Conservation (phyloP, 2,329 filamentous ascomycete genomes). For the Cyclaneusma minus region DNA sequence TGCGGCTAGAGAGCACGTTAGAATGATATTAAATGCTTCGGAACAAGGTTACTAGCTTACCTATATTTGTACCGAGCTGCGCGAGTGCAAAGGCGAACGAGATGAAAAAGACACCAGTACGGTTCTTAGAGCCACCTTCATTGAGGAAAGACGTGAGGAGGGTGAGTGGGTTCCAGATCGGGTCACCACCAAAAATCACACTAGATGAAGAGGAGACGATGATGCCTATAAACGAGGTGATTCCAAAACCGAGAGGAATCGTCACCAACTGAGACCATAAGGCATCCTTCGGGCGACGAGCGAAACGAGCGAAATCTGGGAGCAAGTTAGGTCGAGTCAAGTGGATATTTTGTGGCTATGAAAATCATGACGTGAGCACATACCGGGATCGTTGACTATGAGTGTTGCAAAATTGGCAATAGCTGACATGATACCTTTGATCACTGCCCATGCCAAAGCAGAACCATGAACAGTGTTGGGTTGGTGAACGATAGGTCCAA, state of each 20-base stretch:
- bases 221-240: conserved; percentile 77
- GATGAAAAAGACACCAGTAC: conserved; percentile 65
- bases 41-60: too few species aligned
- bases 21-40: too few species aligned
- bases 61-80: conserved; percentile 78
- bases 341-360: conserved; percentile 1
- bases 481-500: conserved; percentile 70
- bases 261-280: conserved; percentile 67
- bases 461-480: conserved; percentile 46
- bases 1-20: too few species aligned
- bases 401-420: conserved; percentile 86
- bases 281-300: conserved; percentile 58
- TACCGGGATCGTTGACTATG: conserved; percentile 42
- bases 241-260: conserved; percentile 54
- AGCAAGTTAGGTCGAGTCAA: conserved; percentile 17
- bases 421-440: conserved; percentile 75
- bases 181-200: conserved; percentile 44
- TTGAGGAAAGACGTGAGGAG: conserved; percentile 53
- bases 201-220: conserved; percentile 59
- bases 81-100: conserved; percentile 57
- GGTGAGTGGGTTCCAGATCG: conserved; percentile 60
- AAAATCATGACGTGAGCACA: too few species aligned
- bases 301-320: conserved; percentile 77
- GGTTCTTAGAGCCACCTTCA: conserved; percentile 50
- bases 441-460: conserved; percentile 63